These are phyloP conservation scores for Solanum pimpinellifolium DNA, from an alignment of 257 asterid genomes.

Conservation along the genomic window DNA sequence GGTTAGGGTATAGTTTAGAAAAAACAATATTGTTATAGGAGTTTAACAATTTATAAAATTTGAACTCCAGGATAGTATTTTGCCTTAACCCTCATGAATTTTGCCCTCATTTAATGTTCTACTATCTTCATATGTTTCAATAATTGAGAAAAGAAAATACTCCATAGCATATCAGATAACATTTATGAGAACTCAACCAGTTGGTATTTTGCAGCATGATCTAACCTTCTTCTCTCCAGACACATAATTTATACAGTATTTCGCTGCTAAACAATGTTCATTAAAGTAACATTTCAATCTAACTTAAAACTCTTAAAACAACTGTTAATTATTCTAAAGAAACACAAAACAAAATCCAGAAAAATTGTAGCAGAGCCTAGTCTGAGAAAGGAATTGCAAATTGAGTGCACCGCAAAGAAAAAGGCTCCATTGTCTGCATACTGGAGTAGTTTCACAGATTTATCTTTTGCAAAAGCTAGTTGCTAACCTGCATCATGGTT, in stretches of 20 bases:
- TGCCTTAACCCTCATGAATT: neutral
- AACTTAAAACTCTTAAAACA: conserved; percentile 6
- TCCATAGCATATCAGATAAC: neutral
- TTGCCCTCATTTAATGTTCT: neutral
- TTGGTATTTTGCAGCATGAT: neutral
- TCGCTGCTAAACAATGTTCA: neutral
- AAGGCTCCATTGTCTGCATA: neutral
- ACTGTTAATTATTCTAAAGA: neutral
- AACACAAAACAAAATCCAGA: conserved; percentile 1
- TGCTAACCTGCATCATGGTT: conserved; percentile 13
- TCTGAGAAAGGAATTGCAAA: neutral
- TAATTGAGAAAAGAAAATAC: neutral
- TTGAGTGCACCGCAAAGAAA: neutral
- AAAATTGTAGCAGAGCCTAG: neutral
- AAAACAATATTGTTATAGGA: neutral
- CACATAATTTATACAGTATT: conserved; percentile 18
- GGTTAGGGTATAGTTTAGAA: too few species aligned
- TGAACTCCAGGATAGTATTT: neutral
- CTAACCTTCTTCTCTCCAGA: neutral
- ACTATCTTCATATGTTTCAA: neutral
- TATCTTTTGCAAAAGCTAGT: conserved; percentile 7
- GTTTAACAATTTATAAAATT: neutral
- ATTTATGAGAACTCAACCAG: neutral
- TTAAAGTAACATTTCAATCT: neutral
- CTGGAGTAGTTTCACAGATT: conserved; percentile 28